Base-by-base conservation (phyloP, 208 protist species). In the Acanthamoeba polyphaga region DNA sequence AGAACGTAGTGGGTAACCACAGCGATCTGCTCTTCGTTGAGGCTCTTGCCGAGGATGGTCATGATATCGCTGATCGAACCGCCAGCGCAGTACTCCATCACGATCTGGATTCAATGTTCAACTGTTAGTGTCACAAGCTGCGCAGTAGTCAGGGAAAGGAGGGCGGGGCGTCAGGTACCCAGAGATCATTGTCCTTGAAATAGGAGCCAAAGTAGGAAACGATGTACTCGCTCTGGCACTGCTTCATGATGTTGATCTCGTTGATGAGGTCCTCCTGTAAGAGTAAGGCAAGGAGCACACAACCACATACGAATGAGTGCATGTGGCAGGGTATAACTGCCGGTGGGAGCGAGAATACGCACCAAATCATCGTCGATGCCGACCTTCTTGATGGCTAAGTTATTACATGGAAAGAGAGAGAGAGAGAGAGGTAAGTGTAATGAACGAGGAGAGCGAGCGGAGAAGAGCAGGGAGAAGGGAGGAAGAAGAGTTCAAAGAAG, bases 241-340 rank as follows among this genome's bases (percentile, higher is more conserved):
- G 74, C 87, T 97, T 96, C 95, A 98, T 96, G 51, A 98, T 97
- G 80, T 95, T 88, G 53, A 98, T 97, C 58, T 98, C 97, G 68
- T 97, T 97, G 53, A 97, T 85, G 66, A 97, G 94, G 51, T 97
- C 96, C 85, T 97, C 92, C 80, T 97, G 38, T 1, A 51, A 43
- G 27, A 64, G 29, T 0, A 43, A 34, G 74, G 22, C 7, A 38
- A 82, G 8, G 74, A n/a, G 38, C 32, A 29, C 13, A 19, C 34
- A 5, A 27, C 13, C 62, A n/a, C 15, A 66, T 22, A 72, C 12
- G 29, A 38, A 38, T 38, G 29, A 32, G 66, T n/a, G 19, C n/a
- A 19, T 72, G 24, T 72, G 8, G 17, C 13, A 38, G 1, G 43
- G 3, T 10, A 38, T 2, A 80, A n/a, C 62, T 46, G 38, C 27